A percentile compares a stretch with the other conserved stretches of the same genome.
Conservation (phyloP, 2,329 filamentous ascomycete species). For the Fusarium buharicum region DNA sequence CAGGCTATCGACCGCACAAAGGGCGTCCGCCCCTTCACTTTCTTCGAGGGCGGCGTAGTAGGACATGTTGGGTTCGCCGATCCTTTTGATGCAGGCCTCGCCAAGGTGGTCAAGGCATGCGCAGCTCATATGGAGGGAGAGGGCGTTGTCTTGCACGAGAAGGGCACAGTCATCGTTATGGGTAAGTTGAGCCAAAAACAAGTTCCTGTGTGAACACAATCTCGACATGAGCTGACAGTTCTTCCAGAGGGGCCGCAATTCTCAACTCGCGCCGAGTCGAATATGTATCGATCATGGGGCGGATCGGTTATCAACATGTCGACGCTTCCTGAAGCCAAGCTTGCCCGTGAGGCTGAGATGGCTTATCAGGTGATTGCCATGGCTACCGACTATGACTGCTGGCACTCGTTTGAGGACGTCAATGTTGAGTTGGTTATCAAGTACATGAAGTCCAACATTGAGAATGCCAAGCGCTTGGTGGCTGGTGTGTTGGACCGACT, state of each 20-base stretch:
- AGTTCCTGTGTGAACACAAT: background rate
- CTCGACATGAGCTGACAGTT: slow-evolving; percentile 34
- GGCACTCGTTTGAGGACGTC: slow-evolving; percentile 84
- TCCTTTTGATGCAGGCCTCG: slow-evolving; percentile 85
- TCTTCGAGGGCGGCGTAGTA: slow-evolving; percentile 92
- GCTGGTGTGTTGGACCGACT: slow-evolving; percentile 89
- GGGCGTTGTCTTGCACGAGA: slow-evolving; percentile 83
- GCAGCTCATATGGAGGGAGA: slow-evolving; percentile 82
- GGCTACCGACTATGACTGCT: slow-evolving; percentile 99
- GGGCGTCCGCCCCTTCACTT: slow-evolving; percentile 92
- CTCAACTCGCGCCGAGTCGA: slow-evolving; percentile 92
- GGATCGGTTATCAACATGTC: slow-evolving; percentile 99
- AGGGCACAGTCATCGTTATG: slow-evolving; percentile 91
- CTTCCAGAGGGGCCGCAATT: slow-evolving; percentile 92
- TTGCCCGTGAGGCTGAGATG: slow-evolving; percentile 95
- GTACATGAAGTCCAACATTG: slow-evolving; percentile 92
- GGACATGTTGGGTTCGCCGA: slow-evolving; percentile 96
- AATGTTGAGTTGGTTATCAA: slow-evolving; percentile 97
- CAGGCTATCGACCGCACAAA: slow-evolving; percentile 98
- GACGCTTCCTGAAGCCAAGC: slow-evolving; percentile 91
- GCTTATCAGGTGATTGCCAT: slow-evolving; percentile 99
- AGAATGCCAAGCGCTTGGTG: slow-evolving; percentile 87
- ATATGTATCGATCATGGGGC: slow-evolving; percentile 95
- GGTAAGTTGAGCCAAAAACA: slow-evolving; percentile 57
- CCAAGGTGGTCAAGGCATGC: slow-evolving; percentile 79